Conservation (phyloP, 1,284 basidiomycete species). For the Pseudozyma tsukubaensis region DNA sequence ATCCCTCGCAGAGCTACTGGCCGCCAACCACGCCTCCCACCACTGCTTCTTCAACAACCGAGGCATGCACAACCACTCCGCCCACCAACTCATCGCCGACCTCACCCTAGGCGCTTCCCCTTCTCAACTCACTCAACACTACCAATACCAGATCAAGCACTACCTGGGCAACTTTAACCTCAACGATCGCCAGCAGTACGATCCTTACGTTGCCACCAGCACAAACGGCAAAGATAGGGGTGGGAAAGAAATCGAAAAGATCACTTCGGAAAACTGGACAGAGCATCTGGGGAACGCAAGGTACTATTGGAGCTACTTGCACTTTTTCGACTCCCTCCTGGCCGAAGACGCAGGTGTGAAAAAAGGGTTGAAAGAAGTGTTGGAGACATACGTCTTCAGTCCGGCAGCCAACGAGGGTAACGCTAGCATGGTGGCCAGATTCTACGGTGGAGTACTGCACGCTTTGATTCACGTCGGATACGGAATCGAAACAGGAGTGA, state of each 20-base stretch:
- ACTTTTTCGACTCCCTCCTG: slow-evolving; percentile 40
- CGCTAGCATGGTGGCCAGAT: slow-evolving; percentile 30
- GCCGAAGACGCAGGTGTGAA: not conserved
- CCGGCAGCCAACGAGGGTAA: slow-evolving; percentile 23
- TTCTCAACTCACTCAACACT: slow-evolving; percentile 11
- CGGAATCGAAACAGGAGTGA: slow-evolving; percentile 62
- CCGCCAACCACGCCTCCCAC: slow-evolving; percentile 28
- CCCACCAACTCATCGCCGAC: slow-evolving; percentile 49
- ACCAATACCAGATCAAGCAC: slow-evolving; percentile 18
- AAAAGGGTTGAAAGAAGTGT: slow-evolving; percentile 4
- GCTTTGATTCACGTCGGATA: slow-evolving; percentile 67
- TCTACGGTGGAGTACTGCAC: slow-evolving; percentile 67
- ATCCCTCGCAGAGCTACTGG: slow-evolving; percentile 12
- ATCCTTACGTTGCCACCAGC: slow-evolving; percentile 7
- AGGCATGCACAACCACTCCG: slow-evolving; percentile 51
- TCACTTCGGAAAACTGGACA: slow-evolving; percentile 37
- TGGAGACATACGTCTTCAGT: slow-evolving; percentile 45
- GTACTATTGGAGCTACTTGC: slow-evolving; percentile 53
- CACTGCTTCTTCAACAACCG: slow-evolving; percentile 56
- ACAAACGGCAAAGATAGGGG: not conserved
- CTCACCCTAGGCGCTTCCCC: slow-evolving; percentile 28
- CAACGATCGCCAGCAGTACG: slow-evolving; percentile 24
- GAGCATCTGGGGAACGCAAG: slow-evolving; percentile 32
- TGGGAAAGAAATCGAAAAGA: not conserved
- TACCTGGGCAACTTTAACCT: slow-evolving; percentile 29